Evolutionary conservation across 805 yeast genomes (phyloP), one percentile per base, ranked within the genome.

Genomic region (Starmera dryadoides): DNA sequence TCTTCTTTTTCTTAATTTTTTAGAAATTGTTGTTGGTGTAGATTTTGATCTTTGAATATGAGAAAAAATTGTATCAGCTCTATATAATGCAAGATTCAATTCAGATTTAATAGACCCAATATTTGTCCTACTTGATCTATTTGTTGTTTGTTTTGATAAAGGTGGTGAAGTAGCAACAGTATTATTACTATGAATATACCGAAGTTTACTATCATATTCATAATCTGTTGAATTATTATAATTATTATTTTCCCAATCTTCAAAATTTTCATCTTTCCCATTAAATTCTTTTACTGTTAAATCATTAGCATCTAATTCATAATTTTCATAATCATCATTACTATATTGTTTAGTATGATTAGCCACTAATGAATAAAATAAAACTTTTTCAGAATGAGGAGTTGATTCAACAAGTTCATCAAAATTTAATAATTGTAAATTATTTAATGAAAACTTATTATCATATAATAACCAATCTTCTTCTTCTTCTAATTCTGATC

Each of bases 391-490:
- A 11, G 50, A 49, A 34, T 43, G 46, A 21, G 48, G 53, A 23
- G 54, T 53, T 19, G 42, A 37, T 17, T 54, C 57, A 15, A 60
- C 37, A n/a, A 60, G 48, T 38, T 65, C 69, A n/a, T 56, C 57
- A 7, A 65, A 38, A 6, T 56, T 46, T 14, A 63, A 45, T 33
- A 60, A 50, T 38, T 62, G 63, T 33, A 66, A 42, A 43, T 65
- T 66, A 21, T 56, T 46, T 52, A 66, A 46, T 11, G 64, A 55
- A 41, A 64, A 66, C 2, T 52, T 45, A 4, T 60, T 53, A 44
- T 66, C 71, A 38, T 66, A 66, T 5, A 66, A 43, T 12, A 66
- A 44, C 71, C 71, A 66, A 34, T 66, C 69, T 35, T 65, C 69
- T 14, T 54, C 49, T 4, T 63, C 62, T 8, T 43, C 49, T 5